phyloP scores from a whole-genome alignment of 768 basidiomycete genomes.

The Boletus coccyginus region DNA sequence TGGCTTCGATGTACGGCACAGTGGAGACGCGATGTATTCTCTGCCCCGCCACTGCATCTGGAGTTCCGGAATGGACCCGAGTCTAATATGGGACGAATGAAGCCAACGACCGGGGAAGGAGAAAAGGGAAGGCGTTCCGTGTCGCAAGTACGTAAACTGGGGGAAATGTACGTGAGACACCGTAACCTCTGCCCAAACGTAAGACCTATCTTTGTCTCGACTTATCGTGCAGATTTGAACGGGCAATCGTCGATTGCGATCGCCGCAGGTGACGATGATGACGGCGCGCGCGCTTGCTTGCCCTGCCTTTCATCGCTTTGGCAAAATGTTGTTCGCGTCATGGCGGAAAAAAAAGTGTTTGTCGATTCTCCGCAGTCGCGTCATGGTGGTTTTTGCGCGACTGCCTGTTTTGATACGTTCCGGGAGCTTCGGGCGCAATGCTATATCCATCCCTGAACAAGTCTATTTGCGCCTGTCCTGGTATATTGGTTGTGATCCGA shows the following conservation, averaged over 20 bases:
- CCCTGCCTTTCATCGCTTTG: not conserved
- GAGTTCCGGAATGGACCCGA: not conserved
- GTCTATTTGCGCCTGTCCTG: not conserved
- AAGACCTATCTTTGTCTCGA: constrained; percentile 1
- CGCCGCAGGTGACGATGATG: constrained; percentile 4
- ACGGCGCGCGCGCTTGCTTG: not conserved
- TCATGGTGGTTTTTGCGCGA: not conserved
- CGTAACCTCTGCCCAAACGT: not conserved
- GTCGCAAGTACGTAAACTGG: constrained; percentile 14
- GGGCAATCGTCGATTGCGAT: constrained; percentile 1
- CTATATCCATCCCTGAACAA: constrained; percentile 8
- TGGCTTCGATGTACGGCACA: not conserved
- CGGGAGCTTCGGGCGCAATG: constrained; percentile 15
- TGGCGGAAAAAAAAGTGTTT: not conserved
- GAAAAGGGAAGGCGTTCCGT: constrained; percentile 11
- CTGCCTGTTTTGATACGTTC: constrained; percentile 9
- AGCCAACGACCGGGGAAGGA: not conserved
- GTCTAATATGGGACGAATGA: not conserved
- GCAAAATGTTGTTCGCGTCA: not conserved
- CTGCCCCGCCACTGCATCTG: not conserved
- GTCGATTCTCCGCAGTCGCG: constrained; percentile 13
- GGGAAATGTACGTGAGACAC: constrained; percentile 12
- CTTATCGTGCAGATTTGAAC: not conserved
- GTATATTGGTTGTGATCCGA: constrained; percentile 21
- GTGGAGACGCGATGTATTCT: not conserved